Evolutionary conservation across 1,284 basidiomycete species (phyloP).

Genomic region (Pseudozyma tsukubaensis): DNA sequence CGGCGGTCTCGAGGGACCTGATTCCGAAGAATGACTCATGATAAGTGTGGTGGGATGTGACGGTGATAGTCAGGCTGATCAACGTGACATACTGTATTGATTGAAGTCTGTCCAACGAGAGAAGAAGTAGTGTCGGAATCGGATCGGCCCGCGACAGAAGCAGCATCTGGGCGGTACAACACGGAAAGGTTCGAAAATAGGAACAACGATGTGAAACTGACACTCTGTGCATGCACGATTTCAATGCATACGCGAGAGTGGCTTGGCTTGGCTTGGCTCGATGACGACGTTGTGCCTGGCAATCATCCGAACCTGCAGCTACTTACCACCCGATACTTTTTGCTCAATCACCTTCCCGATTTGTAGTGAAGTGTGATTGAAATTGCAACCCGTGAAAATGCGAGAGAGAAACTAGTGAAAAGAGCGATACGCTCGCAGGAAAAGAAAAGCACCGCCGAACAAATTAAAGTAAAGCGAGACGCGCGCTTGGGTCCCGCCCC

Average conservation of each 20-base stretch:
- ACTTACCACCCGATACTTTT: background rate
- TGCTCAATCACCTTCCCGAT: conserved; percentile 2
- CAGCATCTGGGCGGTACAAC: background rate
- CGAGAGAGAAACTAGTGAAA: background rate
- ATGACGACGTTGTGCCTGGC: conserved; percentile 11
- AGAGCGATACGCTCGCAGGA: conserved; percentile 8
- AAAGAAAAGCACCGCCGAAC: background rate
- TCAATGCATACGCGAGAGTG: too few species aligned
- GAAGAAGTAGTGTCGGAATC: background rate
- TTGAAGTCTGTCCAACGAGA: background rate
- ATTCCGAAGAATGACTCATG: conserved; percentile 21
- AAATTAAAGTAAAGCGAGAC: background rate
- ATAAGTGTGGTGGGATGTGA: background rate
- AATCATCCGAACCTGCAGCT: background rate
- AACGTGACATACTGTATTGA: background rate
- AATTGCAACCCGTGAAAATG: conserved; percentile 3
- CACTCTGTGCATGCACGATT: background rate
- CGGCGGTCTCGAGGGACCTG: conserved; percentile 19
- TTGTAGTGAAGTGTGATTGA: background rate
- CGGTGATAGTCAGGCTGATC: background rate
- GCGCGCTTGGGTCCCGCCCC: background rate
- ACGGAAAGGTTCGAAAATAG: background rate
- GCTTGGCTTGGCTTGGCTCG: background rate
- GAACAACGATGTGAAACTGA: background rate
- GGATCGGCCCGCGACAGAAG: background rate